These are phyloP conservation scores for fission yeast (Schizosaccharomyces pombe) DNA, from an alignment of 805 yeast genomes.

Conservation along the genomic window DNA sequence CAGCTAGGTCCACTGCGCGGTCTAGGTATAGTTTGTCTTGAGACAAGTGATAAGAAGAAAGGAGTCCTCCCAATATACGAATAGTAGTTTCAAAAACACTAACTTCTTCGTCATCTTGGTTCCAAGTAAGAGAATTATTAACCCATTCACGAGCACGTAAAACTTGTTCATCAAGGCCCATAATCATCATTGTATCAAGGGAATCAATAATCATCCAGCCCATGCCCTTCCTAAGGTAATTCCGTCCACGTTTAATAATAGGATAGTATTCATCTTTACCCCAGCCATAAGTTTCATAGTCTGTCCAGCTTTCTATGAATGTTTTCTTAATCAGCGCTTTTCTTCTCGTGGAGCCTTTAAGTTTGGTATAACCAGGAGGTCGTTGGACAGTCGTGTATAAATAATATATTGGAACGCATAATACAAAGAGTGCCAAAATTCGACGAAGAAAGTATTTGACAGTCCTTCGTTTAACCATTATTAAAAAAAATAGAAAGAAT, in stretches of 20 bases:
- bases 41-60: constrained; percentile 56
- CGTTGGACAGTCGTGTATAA: too few relatives aligned
- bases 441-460: too few relatives aligned
- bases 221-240: constrained; percentile 59
- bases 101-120: constrained; percentile 41
- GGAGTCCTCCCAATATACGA: constrained; percentile 79
- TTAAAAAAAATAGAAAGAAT: too few relatives aligned
- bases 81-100: constrained; percentile 86
- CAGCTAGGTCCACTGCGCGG: constrained; percentile 60
- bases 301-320: constrained; percentile 54
- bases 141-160: constrained; percentile 53
- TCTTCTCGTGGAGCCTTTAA: background rate
- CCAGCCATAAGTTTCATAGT: constrained; percentile 57
- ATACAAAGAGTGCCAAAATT: too few relatives aligned
- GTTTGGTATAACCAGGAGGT: too few relatives aligned
- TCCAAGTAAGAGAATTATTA: constrained; percentile 39
- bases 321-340: constrained; percentile 16
- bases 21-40: constrained; percentile 45
- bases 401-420: too few relatives aligned
- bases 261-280: constrained; percentile 65
- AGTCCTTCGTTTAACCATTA: too few relatives aligned
- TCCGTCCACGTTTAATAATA: constrained; percentile 31
- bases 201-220: constrained; percentile 90
- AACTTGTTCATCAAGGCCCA: constrained; percentile 43
- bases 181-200: constrained; percentile 55